Evolutionary conservation across 495 filamentous ascomycete genomes (phyloP), one percentile per base, ranked within the genome.

Genomic region (Patellaria atrata): DNA sequence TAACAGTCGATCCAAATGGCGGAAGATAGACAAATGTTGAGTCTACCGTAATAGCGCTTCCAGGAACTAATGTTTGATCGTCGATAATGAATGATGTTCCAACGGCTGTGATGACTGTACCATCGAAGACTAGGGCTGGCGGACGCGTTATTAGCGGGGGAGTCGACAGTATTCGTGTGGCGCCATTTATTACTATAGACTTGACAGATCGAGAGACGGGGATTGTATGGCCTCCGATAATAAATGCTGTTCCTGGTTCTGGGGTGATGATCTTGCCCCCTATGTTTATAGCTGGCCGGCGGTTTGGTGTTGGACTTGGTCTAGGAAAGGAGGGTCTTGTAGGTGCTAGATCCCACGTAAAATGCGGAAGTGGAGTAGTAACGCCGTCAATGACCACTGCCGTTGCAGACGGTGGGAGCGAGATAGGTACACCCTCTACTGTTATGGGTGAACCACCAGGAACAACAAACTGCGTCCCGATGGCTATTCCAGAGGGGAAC

Each of bases 171-270:
- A n/a, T n/a, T n/a, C n/a, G n/a, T n/a, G n/a, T n/a, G n/a, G n/a
- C n/a, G n/a, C n/a, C n/a, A n/a, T n/a, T n/a, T n/a, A n/a, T n/a
- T n/a, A n/a, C n/a, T n/a, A n/a, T n/a, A n/a, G n/a, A n/a, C n/a
- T n/a, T n/a, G n/a, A n/a, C n/a, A n/a, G n/a, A n/a, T n/a, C n/a
- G n/a, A n/a, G n/a, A n/a, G n/a, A n/a, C n/a, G n/a, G n/a, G n/a
- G n/a, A n/a, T n/a, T n/a, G n/a, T n/a, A n/a, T n/a, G n/a, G n/a
- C n/a, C n/a, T n/a, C n/a, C n/a, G n/a, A n/a, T n/a, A n/a, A n/a
- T n/a, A n/a, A 46, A 58, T 33, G 56, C 53, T 5, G 53, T 55
- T 13, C 48, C 51, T 8, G 55, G 53, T 31, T 58, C 56, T 2
- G 41, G 46, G 0, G 52, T 55, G 20, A 52, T 39, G 5, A 46